Conservation (phyloP, 2,329 filamentous ascomycete species). For the Verruconis gallopava region DNA sequence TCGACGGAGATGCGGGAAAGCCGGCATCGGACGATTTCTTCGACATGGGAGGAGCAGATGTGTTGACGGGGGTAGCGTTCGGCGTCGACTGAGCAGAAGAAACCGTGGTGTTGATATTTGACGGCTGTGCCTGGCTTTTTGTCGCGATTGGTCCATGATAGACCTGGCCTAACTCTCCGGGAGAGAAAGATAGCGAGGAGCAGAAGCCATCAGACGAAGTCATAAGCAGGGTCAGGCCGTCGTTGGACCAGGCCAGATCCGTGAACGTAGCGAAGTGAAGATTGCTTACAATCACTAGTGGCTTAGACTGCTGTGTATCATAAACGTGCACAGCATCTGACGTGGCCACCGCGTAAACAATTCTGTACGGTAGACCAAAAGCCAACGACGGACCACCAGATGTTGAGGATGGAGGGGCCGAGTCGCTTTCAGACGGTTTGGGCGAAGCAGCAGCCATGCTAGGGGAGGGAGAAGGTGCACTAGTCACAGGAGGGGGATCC, state of each 20-base stretch:
- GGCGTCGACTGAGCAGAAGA: conserved; percentile 54
- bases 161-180: conserved; percentile 71
- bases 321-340: conserved; percentile 92
- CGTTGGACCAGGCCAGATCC: conserved; percentile 78
- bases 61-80: conserved; percentile 55
- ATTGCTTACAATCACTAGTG: conserved; percentile 90
- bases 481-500: conserved; percentile 64
- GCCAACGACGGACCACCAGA: conserved; percentile 41
- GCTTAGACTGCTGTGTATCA: conserved; percentile 92
- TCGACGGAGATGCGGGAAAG: conserved; percentile 43
- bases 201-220: conserved; percentile 98
- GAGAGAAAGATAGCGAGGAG: conserved; percentile 71
- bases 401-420: conserved; percentile 39
- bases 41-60: conserved; percentile 44
- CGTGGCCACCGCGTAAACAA: conserved; percentile 93
- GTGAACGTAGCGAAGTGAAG: conserved; percentile 96
- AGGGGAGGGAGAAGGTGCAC: conserved; percentile 37
- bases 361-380: conserved; percentile 80
- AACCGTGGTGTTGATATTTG: conserved; percentile 29
- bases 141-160: conserved; percentile 53
- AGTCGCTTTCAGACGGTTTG: conserved; percentile 38
- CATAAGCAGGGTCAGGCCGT: conserved; percentile 71
- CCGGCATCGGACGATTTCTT: conserved; percentile 27
- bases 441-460: conserved; percentile 41
- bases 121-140: conserved; percentile 24